Evolutionary conservation across 2,329 filamentous ascomycete genomes (phyloP), one percentile per base, ranked within the genome.

Genomic region (Phoma sp.): DNA sequence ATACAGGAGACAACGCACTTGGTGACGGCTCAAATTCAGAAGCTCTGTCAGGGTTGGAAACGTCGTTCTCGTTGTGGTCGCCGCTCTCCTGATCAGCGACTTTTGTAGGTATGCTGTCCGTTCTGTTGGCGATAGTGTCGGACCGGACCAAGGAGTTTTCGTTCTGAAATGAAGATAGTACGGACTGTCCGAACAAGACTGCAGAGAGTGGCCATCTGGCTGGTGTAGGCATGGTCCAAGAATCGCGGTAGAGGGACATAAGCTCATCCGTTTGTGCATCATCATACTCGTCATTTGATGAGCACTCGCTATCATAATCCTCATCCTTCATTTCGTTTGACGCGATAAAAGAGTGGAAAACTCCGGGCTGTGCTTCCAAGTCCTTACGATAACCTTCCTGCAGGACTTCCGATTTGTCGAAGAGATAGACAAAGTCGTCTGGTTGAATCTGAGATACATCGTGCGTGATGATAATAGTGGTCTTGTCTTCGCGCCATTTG

Each of bases 391-490:
- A 84, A 0, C 92, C 94, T 63, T 89, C 80, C 64, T 92, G 85
- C 0, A 89, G 82, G 0, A 96, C 78, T 0, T 70, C 71, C 0
- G 90, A 89, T 10, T 86, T 76, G 29, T 94, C 88, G 70, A 98
- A 78, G 10, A 96, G 83, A 62, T 93, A 96, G 0, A 96, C 83
- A 58, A 88, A 93, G 60, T 98, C 92, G 0, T 86, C 73, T 0
- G 85, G 77, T 4, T 77, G 73, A 9, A 98, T 94, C 62, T 94
- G 89, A 0, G 85, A 83, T 29, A 95, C 84, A 61, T 98, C 92
- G 68, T 98, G 94, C 0, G 95, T 97, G 65, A 98, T 94, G 62
- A 98, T 86, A 46, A 98, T 90, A 0, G 94, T 98, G 0, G 93
- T 97, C 71, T 91, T 95, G 0, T 84, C 88, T 32, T 77, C 79